Conservation (phyloP, 2,329 filamentous ascomycete species). For the Rutstroemia sp. region DNA sequence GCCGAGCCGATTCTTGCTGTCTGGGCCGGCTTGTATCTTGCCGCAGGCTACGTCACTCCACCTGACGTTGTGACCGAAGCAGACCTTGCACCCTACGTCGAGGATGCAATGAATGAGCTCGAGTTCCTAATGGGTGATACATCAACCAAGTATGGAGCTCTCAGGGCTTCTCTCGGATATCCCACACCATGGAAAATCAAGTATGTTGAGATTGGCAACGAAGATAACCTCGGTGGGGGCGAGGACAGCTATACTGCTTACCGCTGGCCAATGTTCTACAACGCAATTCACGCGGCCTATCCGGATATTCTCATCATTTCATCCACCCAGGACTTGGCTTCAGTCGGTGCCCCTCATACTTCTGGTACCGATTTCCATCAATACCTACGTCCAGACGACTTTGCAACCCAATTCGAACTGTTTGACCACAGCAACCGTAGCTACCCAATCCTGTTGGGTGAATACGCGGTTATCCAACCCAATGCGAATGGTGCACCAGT, state of each 20-base stretch:
- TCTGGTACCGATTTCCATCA: slow-evolving; percentile 21
- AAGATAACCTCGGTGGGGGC: slow-evolving; percentile 41
- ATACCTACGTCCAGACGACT: slow-evolving; percentile 21
- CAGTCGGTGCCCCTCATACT: neutral
- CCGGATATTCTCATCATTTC: slow-evolving; percentile 40
- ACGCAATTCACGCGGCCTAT: slow-evolving; percentile 34
- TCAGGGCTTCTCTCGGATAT: slow-evolving; percentile 42
- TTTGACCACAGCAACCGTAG: slow-evolving; percentile 18
- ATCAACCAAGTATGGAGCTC: slow-evolving; percentile 38
- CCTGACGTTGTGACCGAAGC: slow-evolving; percentile 33
- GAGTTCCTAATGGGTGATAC: slow-evolving; percentile 42
- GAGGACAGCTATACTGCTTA: slow-evolving; percentile 30
- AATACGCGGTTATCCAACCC: slow-evolving; percentile 24
- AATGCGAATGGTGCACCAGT: slow-evolving; percentile 13
- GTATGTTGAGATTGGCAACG: slow-evolving; percentile 44
- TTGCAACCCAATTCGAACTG: slow-evolving; percentile 16
- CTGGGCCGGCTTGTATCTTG: slow-evolving; percentile 39
- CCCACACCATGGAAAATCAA: slow-evolving; percentile 42
- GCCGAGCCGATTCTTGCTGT: slow-evolving; percentile 40
- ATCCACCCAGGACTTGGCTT: slow-evolving; percentile 18
- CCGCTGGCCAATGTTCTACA: slow-evolving; percentile 41
- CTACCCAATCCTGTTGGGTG: slow-evolving; percentile 22
- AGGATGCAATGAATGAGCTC: slow-evolving; percentile 43
- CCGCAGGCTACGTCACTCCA: slow-evolving; percentile 31
- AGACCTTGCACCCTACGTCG: slow-evolving; percentile 38